Evolutionary conservation across 148 eudicot species (phyloP), one percentile per base, ranked within the genome.

Genomic region (Oxyria digyna): DNA sequence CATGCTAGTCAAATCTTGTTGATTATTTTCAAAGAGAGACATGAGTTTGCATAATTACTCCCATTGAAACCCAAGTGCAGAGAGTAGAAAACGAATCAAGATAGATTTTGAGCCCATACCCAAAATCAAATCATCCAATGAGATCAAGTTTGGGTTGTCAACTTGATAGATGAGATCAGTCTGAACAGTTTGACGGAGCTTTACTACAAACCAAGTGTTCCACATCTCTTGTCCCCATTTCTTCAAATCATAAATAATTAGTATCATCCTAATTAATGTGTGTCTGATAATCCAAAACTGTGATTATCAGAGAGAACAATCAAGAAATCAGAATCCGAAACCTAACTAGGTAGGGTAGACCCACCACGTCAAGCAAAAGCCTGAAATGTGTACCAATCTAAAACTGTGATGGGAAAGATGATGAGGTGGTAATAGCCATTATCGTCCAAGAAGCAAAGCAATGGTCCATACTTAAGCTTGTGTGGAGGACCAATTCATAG

Each of bases 401-500:
- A n/a, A 29, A 3, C 18, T 37, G 37, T 29, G 38, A 59, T 59
- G 65, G 8, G 57, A 50, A 50, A 50, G 57, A 7, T 50, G 57
- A 50, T 59, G 37, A 59, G 29, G 15, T 29, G n/a, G 64, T 26
- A 57, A 26, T 57, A 27, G 57, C 49, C 64, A 41, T 26, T 41
- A 26, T 15, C 27, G 62, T 27, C 52, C 38, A 29, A 48, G 45
- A 38, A 54, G 66, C 42, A 74, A 71, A 66, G 59, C 66, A 68
- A 33, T 31, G 65, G 65, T 59, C 65, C 65, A 59, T 29, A 54
- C 62, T 2, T 35, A 35, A 35, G 3, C 6, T 35, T 38, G 8
- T 29, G 37, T 29, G 65, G 65, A 27, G 65, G 65, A 26, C 65
- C 65, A 29, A 31, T 29, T 59, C 1, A n/a, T n/a, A 1, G 9